phyloP scores from a whole-genome alignment of 108 stramenopile species.

The Cyclotella atomus region DNA sequence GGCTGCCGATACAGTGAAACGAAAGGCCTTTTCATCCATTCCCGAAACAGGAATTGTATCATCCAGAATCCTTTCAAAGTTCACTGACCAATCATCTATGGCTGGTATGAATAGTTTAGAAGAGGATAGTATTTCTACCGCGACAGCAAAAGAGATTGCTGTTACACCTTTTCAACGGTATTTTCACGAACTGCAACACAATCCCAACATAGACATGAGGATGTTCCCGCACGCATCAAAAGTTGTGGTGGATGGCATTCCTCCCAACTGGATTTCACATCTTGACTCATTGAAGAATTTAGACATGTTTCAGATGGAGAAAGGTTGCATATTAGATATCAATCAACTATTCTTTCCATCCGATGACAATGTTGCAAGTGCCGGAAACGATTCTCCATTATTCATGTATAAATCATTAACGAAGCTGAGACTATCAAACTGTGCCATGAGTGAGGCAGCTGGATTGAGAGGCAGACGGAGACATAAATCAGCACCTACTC shows the following conservation, averaged over 20 bases:
- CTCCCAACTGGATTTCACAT: conserved; percentile 66
- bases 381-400: not conserved
- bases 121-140: conserved; percentile 24
- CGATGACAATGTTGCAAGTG: conserved; percentile 1
- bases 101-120: conserved; percentile 25
- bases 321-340: conserved; percentile 61
- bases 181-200: conserved; percentile 46
- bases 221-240: conserved; percentile 71
- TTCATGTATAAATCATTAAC: conserved; percentile 47
- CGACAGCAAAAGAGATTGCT: conserved; percentile 2
- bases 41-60: conserved; percentile 23
- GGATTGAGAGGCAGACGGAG: conserved; percentile 42
- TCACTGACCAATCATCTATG: conserved; percentile 30
- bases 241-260: conserved; percentile 71
- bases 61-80: conserved; percentile 40
- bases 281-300: conserved; percentile 53
- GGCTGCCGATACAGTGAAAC: conserved; percentile 18
- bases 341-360: conserved; percentile 51
- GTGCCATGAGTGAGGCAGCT: conserved; percentile 66
- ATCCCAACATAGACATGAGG: conserved; percentile 62
- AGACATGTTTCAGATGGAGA: conserved; percentile 68
- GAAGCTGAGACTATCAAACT: conserved; percentile 63
- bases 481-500: too few relatives aligned
- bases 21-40: conserved; percentile 17
- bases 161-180: conserved; percentile 40